Conservation (phyloP, 495 filamentous ascomycete genomes). For the Penicillium waksmanii region DNA sequence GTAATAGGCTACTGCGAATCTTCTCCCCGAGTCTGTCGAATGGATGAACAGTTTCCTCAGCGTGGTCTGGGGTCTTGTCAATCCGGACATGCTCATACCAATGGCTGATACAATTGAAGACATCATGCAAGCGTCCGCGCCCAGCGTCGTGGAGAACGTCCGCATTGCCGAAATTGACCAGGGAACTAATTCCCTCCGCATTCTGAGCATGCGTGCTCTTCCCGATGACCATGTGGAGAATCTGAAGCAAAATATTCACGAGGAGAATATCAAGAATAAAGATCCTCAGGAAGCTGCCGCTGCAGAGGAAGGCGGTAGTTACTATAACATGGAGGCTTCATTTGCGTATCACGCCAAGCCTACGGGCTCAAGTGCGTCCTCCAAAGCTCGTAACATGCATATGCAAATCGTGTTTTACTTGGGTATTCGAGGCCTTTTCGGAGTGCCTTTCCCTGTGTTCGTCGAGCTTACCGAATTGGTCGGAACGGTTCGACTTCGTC, state of each 20-base stretch:
- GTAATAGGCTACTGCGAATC: constrained; percentile 69
- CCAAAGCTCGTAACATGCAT: constrained; percentile 91
- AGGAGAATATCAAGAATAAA: constrained; percentile 75
- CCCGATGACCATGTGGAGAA: constrained; percentile 81
- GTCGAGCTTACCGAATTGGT: constrained; percentile 86
- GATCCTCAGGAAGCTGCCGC: constrained; percentile 88
- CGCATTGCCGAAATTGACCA: constrained; percentile 96
- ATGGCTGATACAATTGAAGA: constrained; percentile 80
- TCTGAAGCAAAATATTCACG: constrained; percentile 75
- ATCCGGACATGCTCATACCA: constrained; percentile 88
- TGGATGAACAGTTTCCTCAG: constrained; percentile 91
- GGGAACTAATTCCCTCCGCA: constrained; percentile 84
- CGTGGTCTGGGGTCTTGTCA: constrained; percentile 84
- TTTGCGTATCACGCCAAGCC: constrained; percentile 92
- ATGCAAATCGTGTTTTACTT: constrained; percentile 96
- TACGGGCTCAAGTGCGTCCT: constrained; percentile 64
- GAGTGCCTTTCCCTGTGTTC: constrained; percentile 85
- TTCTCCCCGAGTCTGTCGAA: constrained; percentile 90
- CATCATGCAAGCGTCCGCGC: constrained; percentile 94
- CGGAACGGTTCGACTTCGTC: constrained; percentile 78
- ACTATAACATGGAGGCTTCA: constrained; percentile 92
- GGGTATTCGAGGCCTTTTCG: constrained; percentile 72
- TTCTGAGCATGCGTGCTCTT: constrained; percentile 86
- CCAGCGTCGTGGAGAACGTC: constrained; percentile 88
- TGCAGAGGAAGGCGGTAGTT: constrained; percentile 88